A percentile compares a stretch with the other conserved stretches of the same genome.
Evolutionary conservation across 106 monocot species (phyloP).

Genomic region (Narthecium ossifragum): DNA sequence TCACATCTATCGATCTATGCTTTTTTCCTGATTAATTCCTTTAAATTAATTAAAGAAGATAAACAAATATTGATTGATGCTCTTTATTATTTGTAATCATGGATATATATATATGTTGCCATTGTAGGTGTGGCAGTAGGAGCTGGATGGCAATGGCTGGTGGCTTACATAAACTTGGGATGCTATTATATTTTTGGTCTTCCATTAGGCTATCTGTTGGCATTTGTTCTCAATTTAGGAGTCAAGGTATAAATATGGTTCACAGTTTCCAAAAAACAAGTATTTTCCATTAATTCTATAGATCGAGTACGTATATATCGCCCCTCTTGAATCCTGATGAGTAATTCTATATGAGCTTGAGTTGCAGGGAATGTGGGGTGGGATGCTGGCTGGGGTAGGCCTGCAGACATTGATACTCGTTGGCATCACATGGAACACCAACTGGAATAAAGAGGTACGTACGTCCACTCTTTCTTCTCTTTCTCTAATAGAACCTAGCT

Average conservation of each 20-base stretch:
- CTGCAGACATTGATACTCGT: constrained; percentile 57
- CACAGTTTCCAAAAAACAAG: too few species aligned
- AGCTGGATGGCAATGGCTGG: constrained; percentile 55
- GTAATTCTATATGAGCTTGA: background rate
- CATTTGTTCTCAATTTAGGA: constrained; percentile 25
- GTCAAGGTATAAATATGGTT: constrained; percentile 25
- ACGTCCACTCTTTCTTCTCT: constrained; percentile 9
- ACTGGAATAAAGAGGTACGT: constrained; percentile 83
- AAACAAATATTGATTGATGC: too few species aligned
- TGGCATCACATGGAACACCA: constrained; percentile 43
- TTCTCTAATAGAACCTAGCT: background rate
- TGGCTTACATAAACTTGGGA: constrained; percentile 55
- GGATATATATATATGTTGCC: too few species aligned
- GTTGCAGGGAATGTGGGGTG: constrained; percentile 71
- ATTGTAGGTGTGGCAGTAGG: constrained; percentile 66
- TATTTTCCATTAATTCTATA: too few species aligned
- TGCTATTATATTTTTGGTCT: constrained; percentile 61
- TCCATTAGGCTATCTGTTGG: constrained; percentile 46
- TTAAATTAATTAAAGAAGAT: too few species aligned
- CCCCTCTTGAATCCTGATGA: too few species aligned
- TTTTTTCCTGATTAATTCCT: too few species aligned
- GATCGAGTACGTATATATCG: too few species aligned
- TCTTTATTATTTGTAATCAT: too few species aligned
- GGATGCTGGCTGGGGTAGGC: constrained; percentile 49
- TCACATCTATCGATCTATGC: too few species aligned